Evolutionary conservation across 2,329 filamentous ascomycete species (phyloP).

Genomic region (Aspergillus eucalypticola): DNA sequence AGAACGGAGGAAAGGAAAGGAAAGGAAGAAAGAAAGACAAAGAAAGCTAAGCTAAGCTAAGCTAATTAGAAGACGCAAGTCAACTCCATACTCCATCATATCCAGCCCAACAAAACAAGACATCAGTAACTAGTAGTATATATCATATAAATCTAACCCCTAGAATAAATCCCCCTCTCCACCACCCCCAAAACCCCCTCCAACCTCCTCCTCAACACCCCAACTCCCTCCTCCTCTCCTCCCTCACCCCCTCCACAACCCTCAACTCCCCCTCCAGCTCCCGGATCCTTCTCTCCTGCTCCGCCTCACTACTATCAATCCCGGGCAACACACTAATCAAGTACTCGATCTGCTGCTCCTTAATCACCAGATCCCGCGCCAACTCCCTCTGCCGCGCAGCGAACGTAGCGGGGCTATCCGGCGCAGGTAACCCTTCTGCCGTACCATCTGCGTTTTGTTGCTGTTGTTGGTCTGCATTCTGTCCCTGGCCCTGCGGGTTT

Average conservation of each 20-base stretch:
- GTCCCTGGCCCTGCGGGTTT: constrained; percentile 16
- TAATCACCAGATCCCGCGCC: constrained; percentile 51
- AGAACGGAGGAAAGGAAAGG: constrained; percentile 1
- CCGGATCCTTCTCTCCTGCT: constrained; percentile 47
- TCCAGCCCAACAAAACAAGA: not conserved
- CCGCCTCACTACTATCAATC: constrained; percentile 45
- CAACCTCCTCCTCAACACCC: constrained; percentile 41
- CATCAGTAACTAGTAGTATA: not conserved
- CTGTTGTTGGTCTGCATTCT: constrained; percentile 23
- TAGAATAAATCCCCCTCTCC: constrained; percentile 37
- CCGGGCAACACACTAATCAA: constrained; percentile 50
- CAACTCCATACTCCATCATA: not conserved
- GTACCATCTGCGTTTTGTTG: constrained; percentile 20
- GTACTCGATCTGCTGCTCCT: constrained; percentile 54
- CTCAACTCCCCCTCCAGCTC: constrained; percentile 47
- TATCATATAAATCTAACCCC: too few species aligned
- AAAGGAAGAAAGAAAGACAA: too few species aligned
- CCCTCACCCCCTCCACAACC: constrained; percentile 46
- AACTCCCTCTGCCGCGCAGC: constrained; percentile 48
- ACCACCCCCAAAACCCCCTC: constrained; percentile 47
- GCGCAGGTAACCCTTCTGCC: constrained; percentile 32
- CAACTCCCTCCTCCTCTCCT: constrained; percentile 45
- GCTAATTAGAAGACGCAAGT: constrained; percentile 18
- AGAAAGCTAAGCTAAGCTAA: too few species aligned
- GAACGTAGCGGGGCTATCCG: constrained; percentile 46